Percentiles rank a stretch among this genome's conserved stretches.
Conservation (phyloP, 225 moss, liverwort and hornwort genomes). For the Rhytidiadelphus loreus region DNA sequence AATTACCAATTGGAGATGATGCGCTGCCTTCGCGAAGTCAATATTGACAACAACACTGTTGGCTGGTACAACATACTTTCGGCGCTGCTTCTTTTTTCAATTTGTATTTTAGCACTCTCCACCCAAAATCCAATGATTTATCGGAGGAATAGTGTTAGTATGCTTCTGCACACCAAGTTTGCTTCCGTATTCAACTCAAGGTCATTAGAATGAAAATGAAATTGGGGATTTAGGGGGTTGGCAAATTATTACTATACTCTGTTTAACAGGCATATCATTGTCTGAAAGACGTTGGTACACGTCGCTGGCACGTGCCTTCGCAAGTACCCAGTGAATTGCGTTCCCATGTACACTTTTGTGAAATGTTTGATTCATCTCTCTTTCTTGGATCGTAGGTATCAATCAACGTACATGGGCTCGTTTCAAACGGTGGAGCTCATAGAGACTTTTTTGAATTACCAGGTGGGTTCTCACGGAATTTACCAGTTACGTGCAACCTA, state of each 20-base stretch:
- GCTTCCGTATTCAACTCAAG: neutral
- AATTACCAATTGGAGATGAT: constrained; percentile 99
- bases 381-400: constrained; percentile 56
- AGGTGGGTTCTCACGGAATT: constrained; percentile 30
- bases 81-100: neutral
- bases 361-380: neutral
- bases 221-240: neutral
- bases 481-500: neutral
- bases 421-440: constrained; percentile 92
- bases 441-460: constrained; percentile 89
- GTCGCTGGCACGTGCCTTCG: neutral
- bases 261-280: neutral
- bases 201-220: neutral
- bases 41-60: constrained; percentile 93
- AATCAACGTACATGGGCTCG: constrained; percentile 98
- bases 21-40: constrained; percentile 98
- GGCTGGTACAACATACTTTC: constrained; percentile 44
- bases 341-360: neutral
- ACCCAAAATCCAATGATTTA: neutral
- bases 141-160: neutral
- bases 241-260: neutral
- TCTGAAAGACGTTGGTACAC: neutral
- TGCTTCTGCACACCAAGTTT: neutral
- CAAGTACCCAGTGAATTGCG: neutral
- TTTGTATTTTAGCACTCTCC: neutral